Base-by-base conservation (phyloP, 257 asterid genomes). In the Nicotiana attenuata region DNA sequence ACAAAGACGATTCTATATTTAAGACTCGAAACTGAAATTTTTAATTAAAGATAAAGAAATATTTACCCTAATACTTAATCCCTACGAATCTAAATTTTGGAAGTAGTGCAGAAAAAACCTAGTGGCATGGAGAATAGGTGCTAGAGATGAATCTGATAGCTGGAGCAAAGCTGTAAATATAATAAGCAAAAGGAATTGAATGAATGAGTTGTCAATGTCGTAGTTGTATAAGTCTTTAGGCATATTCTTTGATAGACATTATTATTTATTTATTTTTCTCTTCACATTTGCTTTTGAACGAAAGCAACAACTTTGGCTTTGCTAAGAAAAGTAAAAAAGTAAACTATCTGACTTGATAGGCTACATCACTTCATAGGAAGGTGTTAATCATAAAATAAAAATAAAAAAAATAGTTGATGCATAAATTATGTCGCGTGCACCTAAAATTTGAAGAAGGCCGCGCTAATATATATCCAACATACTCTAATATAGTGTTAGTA, bases 161-260 rank as follows among this genome's bases (percentile, higher is more conserved):
- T 78, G 73, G 82, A 78, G 14, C 59, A 78, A 59, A 78, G 82
- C 73, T 77, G 82, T 78, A 10, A 38, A n/a, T 59, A 41, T 33
- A 68, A 45, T 60, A 15, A 57, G 71, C 82, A 78, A 78, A 78
- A 33, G 71, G 82, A 78, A 78, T 78, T 78, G 73, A 78, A 78
- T 55, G 52, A 78, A 60, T 78, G 82, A 78, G 69, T 73, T 73
- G 78, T 73, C 61, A 73, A 31, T 14, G 61, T 73, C 69, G 59
- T 19, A 6, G 20, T 57, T 22, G 19, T 71, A 45, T 56, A 77
- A 55, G 4, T 60, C 50, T n/a, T 77, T 15, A n/a, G 35, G 14
- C 19, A 16, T 55, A 29, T 26, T 28, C 22, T 29, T 28, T 65
- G 8, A 3, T 16, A 5, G 7, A 3, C 28, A 73, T 20, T 73